A percentile compares a stretch with the other conserved stretches of the same genome.
Conservation (phyloP, 768 basidiomycete genomes). For the Leccinum uliginosum region DNA sequence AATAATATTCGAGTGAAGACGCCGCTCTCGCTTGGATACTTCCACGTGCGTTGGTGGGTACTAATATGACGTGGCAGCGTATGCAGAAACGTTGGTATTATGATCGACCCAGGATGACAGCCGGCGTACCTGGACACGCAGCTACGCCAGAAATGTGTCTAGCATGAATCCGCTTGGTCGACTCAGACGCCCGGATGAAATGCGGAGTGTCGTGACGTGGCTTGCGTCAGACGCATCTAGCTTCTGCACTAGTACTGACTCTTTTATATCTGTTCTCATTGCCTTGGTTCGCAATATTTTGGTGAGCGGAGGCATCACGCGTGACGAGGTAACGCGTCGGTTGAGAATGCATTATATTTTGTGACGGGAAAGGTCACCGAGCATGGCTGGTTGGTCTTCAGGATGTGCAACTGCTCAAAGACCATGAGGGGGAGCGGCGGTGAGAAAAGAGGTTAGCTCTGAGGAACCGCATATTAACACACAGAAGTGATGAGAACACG, state of each 20-base stretch:
- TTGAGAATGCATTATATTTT: neutral
- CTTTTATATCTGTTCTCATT: neutral
- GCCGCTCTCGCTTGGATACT: constrained; percentile 70
- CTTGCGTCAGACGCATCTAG: constrained; percentile 71
- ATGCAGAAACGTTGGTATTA: constrained; percentile 1
- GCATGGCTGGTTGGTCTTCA: neutral
- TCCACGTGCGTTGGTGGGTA: constrained; percentile 19
- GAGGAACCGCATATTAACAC: neutral
- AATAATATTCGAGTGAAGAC: constrained; percentile 69
- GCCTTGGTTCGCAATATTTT: constrained; percentile 18
- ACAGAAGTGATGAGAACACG: neutral
- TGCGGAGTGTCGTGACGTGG: constrained; percentile 70
- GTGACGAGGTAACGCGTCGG: constrained; percentile 16
- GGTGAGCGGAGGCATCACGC: constrained; percentile 31
- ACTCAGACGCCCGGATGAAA: constrained; percentile 66
- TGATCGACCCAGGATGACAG: constrained; percentile 57
- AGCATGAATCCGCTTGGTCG: constrained; percentile 64
- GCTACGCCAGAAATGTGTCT: constrained; percentile 65
- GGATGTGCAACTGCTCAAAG: neutral
- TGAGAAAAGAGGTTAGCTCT: neutral
- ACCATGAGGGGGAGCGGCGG: neutral
- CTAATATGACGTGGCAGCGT: too few species aligned
- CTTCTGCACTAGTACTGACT: constrained; percentile 65
- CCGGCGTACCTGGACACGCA: constrained; percentile 62
- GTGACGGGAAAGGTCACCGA: neutral